Conservation (phyloP, 768 basidiomycete genomes). For the Candolleomyces eurysporus region DNA sequence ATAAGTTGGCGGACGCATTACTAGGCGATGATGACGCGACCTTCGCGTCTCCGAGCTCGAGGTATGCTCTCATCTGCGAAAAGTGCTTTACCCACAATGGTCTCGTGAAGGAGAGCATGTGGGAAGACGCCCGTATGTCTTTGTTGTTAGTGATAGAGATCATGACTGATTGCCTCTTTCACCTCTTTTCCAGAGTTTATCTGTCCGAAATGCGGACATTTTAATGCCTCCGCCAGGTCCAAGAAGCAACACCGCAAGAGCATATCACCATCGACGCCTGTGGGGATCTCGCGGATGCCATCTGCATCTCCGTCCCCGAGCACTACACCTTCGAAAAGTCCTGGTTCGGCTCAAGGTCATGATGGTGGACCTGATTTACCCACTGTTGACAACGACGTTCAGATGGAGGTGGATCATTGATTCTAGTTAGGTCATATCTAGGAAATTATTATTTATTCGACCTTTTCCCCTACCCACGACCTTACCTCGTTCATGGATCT, state of each 20-base stretch:
- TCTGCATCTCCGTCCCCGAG: constrained; percentile 1
- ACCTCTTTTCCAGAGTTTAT: constrained; percentile 60
- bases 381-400: constrained; percentile 9
- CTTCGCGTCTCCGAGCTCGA: constrained; percentile 42
- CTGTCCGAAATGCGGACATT: constrained; percentile 83
- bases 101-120: constrained; percentile 76
- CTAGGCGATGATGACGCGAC: constrained; percentile 71
- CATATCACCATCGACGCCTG: constrained; percentile 8
- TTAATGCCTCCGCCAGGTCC: constrained; percentile 57
- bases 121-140: constrained; percentile 78
- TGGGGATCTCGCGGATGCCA: constrained; percentile 8
- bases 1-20: constrained; percentile 83
- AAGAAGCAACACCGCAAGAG: constrained; percentile 14
- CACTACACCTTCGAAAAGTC: neutral
- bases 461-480: neutral
- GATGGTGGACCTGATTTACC: constrained; percentile 9
- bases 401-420: constrained; percentile 13
- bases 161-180: neutral
- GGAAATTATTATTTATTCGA: neutral
- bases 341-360: neutral
- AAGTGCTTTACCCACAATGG: constrained; percentile 89
- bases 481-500: too few species aligned
- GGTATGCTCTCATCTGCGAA: constrained; percentile 86
- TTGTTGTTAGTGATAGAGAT: neutral
- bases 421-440: neutral